A percentile compares a stretch with the other conserved stretches of the same genome.
These are phyloP conservation scores for Pouteria glomerata DNA, from an alignment of 148 eudicot genomes.

Conservation along the genomic window DNA sequence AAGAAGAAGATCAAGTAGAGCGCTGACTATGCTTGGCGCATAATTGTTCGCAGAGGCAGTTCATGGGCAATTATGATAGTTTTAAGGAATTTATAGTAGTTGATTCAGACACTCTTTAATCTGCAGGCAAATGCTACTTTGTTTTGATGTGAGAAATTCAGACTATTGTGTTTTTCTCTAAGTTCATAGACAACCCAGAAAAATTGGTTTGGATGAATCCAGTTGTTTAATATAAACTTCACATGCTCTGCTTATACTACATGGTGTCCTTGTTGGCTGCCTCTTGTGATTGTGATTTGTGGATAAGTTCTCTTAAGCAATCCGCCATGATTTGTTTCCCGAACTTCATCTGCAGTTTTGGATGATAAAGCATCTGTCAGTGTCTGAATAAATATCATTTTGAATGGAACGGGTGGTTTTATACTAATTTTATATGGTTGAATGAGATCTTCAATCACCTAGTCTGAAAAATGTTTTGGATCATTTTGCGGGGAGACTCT, in stretches of 20 bases:
- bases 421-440: not conserved
- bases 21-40: not conserved
- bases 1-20: slow-evolving; percentile 50
- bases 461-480: slow-evolving; percentile 91
- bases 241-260: no score
- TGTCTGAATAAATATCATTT: not conserved
- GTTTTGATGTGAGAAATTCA: not conserved
- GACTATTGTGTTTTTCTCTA: not conserved
- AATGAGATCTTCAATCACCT: slow-evolving; percentile 27
- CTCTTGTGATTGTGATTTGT: no score
- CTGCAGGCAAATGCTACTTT: not conserved
- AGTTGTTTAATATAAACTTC: no score
- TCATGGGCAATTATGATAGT: not conserved
- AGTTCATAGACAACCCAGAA: not conserved
- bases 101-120: not conserved
- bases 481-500: slow-evolving; percentile 65
- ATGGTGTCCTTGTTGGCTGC: no score
- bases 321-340: not conserved
- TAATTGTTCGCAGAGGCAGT: not conserved
- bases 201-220: no score
- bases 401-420: not conserved
- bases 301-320: no score
- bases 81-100: not conserved
- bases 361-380: not conserved
- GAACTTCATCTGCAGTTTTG: not conserved